Conservation (phyloP, 2,329 filamentous ascomycete genomes). For the Diaporthe citrichinensis region DNA sequence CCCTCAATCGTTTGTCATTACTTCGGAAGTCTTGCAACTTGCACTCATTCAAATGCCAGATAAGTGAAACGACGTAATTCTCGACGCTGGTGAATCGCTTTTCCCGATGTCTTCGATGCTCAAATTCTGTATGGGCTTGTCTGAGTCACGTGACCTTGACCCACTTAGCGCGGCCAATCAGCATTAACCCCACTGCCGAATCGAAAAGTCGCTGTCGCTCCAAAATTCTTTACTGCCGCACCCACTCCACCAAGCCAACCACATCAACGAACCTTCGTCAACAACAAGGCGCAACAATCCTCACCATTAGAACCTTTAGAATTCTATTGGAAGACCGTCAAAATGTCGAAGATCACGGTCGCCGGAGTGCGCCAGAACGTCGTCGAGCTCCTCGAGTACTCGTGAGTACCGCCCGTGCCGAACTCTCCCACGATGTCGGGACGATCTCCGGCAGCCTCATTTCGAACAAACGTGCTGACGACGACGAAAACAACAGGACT, state of each 20-base stretch:
- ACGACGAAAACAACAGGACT: constrained; percentile 34
- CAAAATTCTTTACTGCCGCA: constrained; percentile 2
- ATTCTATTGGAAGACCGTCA: constrained; percentile 91
- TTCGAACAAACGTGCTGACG: constrained; percentile 1
- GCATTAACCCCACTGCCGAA: not conserved
- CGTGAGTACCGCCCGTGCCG: too few species aligned
- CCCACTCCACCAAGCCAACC: not conserved
- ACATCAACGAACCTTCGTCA: constrained; percentile 46
- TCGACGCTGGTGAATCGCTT: not conserved
- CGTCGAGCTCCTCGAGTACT: constrained; percentile 94
- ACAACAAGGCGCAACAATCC: constrained; percentile 59
- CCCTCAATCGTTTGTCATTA: not conserved
- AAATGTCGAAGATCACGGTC: constrained; percentile 76
- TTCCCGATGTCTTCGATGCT: not conserved
- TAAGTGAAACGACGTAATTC: not conserved
- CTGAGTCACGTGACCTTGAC: not conserved
- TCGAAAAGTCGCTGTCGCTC: constrained; percentile 1
- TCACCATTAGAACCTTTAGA: constrained; percentile 78
- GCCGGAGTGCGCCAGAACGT: constrained; percentile 98
- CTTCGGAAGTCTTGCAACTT: not conserved
- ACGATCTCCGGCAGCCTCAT: too few species aligned
- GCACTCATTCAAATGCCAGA: not conserved
- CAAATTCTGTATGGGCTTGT: not conserved
- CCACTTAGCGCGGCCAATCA: constrained; percentile 4
- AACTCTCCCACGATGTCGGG: too few species aligned